Evolutionary conservation across 768 basidiomycete species (phyloP), one percentile per base, ranked within the genome.

Genomic region (Piloderma croceum): DNA sequence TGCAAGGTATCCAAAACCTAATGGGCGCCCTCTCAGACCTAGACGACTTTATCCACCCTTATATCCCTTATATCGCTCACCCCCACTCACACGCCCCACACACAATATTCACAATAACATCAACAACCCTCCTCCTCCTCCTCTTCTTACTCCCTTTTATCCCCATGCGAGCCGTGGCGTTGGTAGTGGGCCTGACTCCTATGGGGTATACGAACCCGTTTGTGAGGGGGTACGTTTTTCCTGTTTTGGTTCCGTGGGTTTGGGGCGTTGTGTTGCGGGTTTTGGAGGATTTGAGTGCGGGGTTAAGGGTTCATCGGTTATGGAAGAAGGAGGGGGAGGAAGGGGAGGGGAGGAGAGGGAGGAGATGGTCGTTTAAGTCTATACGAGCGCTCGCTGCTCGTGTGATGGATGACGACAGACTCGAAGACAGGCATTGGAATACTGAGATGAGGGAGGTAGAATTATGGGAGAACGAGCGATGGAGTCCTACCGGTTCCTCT

Each of bases 1-100:
- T 93, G 3, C 90, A 92, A 61, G 90, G 73, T 1, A 85, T 93
- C 21, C 91, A 93, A 56, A 93, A 93, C 49, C 73, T 93, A 22
- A 92, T 93, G 90, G 90, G 89, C 5, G 63, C 74, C 6, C 64
- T 81, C 86, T 73, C 83, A 6, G 88, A 90, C 48, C 51, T 61
- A 0, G 66, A 83, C 36, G 79, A 82, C 41, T 45, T 69, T 1
- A 47, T 74, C 11, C 61, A 75, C 18, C 79, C 82, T 0, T 57
- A 76, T 45, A 52, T 72, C 12, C 62, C 69, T 38, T 68, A 78
- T 47, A 56, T 83, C 39, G 64, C 68, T 21, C 69, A 81, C 44
- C 38, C 52, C 6, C 27, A 29, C 40, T 57, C 62, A 38, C 48
- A 64, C 44, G 44, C 69, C 41, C 62, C 63, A 22, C 53, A 65